Evolutionary conservation across 768 basidiomycete genomes (phyloP), one percentile per base, ranked within the genome.

Genomic region (Russula griseocarnosa): DNA sequence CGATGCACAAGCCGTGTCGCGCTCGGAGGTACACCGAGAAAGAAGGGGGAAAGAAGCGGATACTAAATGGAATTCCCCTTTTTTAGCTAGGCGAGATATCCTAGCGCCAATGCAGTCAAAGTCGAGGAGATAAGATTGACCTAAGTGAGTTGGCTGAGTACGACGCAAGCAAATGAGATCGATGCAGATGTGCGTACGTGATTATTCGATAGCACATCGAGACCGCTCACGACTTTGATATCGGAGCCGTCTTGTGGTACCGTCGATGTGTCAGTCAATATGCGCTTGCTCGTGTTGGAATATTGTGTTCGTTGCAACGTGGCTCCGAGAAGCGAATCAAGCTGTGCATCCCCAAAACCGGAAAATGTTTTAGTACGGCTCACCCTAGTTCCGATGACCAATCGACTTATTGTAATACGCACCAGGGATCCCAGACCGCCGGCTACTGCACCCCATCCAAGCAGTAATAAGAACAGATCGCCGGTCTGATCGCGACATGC

Each of bases 291-390:
- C 24, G 77, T 76, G 51, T 75, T 75, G 6, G 87, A 87, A 74
- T 86, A 96, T 30, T 86, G 81, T 5, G 92, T 93, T 59, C 81
- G 78, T 69, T 98, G 95, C 0, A 96, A 72, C 6, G 90, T 93
- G 6, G 94, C 93, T 2, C 95, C 95, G 20, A 97, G 78, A 14
- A 97, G 49, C 0, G 91, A 94, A 72, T 98, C 95, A 55, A 93
- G 74, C 90, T 91, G 72, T 5, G 22, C 8, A 9, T 10, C 22
- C 36, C 40, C 32, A 36, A 53, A 46, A 22, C 22, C n/a, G 2
- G 13, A 20, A 26, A 3, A 32, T 6, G 1, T 36, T n/a, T 63
- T 42, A 55, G 42, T 64, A 47, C 24, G 38, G 30, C 30, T 20
- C 28, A 28, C 20, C 9, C 51, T 16, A 53, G 22, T 16, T 47